phyloP scores from a whole-genome alignment of 192 early-diverging fungal genomes.

The Coemansia interrupta region DNA sequence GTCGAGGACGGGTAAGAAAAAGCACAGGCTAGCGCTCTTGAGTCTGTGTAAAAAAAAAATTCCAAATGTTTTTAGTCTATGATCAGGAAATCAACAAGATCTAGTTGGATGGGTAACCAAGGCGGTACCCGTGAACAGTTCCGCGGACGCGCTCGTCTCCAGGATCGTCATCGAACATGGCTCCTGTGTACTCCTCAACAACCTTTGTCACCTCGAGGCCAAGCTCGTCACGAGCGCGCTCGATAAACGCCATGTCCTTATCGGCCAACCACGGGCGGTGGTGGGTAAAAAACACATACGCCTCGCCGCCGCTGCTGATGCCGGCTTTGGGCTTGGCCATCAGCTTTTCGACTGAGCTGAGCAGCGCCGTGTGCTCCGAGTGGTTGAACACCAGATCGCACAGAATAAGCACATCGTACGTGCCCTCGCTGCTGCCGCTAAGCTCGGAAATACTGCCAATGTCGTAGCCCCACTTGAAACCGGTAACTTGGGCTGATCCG shows the following conservation, averaged over 20 bases:
- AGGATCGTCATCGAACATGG: constrained; percentile 87
- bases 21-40: neutral
- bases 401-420: constrained; percentile 78
- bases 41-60: neutral
- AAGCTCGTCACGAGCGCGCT: constrained; percentile 62
- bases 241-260: constrained; percentile 80
- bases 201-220: constrained; percentile 69
- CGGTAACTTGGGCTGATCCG: constrained; percentile 27
- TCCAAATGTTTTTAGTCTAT: constrained; percentile 3
- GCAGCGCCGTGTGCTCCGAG: constrained; percentile 73
- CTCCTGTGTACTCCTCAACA: constrained; percentile 61
- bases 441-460: constrained; percentile 21
- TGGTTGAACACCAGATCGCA: constrained; percentile 88
- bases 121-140: constrained; percentile 76
- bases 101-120: constrained; percentile 26
- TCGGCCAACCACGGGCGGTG: constrained; percentile 78
- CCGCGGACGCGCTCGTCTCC: constrained; percentile 73
- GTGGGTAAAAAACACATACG: constrained; percentile 78
- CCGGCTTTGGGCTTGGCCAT: constrained; percentile 44
- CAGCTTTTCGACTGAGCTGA: constrained; percentile 63
- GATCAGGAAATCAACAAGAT: neutral
- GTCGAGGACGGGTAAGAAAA: no score
- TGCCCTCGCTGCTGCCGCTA: neutral
- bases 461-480: constrained; percentile 46
- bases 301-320: constrained; percentile 44